Conservation (phyloP, 129 eudicot genomes). For the Dittrichia graveolens region DNA sequence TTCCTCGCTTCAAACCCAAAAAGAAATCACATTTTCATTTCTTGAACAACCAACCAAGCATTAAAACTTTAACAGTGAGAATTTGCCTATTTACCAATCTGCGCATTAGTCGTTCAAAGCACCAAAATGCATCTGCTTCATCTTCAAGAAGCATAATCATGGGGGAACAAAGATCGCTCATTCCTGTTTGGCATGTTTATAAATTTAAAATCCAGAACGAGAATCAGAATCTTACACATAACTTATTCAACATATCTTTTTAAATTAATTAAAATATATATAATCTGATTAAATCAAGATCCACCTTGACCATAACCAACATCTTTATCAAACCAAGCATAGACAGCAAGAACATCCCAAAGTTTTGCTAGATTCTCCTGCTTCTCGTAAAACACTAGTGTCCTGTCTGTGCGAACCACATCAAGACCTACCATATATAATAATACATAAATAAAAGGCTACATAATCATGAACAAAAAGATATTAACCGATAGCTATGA, state of each 20-base stretch:
- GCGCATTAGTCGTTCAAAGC: slow-evolving; percentile 96
- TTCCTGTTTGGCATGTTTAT: slow-evolving; percentile 54
- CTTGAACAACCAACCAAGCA: neutral
- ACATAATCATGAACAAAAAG: slow-evolving; percentile 1
- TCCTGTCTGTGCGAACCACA: slow-evolving; percentile 90
- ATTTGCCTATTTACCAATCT: slow-evolving; percentile 59
- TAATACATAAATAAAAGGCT: slow-evolving; percentile 20
- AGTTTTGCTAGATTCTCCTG: slow-evolving; percentile 80
- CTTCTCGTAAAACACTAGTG: slow-evolving; percentile 74
- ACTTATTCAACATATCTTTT: neutral
- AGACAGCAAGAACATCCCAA: slow-evolving; percentile 91
- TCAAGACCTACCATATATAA: slow-evolving; percentile 76
- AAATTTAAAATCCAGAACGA: neutral
- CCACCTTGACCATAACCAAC: slow-evolving; percentile 97
- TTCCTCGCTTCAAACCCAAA: slow-evolving; percentile 62
- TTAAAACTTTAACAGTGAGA: slow-evolving; percentile 13
- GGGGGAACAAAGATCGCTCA: slow-evolving; percentile 99
- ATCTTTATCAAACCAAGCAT: slow-evolving; percentile 92
- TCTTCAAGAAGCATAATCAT: slow-evolving; percentile 92
- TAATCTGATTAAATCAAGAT: slow-evolving; percentile 18
- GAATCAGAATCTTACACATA: slow-evolving; percentile 7
- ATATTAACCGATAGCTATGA: too few relatives aligned
- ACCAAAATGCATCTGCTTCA: slow-evolving; percentile 98
- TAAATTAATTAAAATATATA: neutral
- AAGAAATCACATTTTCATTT: slow-evolving; percentile 2